Evolutionary conservation across 305 asterid species (phyloP).

Genomic region (Ruellia speciosa): DNA sequence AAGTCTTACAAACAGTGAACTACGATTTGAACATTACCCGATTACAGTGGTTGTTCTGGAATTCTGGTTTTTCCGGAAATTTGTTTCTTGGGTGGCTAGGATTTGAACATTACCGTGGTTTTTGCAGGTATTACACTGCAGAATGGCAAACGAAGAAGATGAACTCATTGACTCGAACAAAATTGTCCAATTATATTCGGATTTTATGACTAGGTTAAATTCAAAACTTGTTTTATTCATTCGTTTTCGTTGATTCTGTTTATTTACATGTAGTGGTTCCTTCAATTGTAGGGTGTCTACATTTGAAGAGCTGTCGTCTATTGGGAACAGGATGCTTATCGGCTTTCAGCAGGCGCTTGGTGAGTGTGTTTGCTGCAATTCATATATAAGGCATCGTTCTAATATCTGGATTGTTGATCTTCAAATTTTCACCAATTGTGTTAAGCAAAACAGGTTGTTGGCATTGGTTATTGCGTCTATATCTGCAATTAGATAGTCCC

Average conservation of each 20-base stretch:
- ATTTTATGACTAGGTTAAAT: constrained; percentile 59
- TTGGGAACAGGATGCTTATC: constrained; percentile 45
- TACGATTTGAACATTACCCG: no score
- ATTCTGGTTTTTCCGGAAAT: no score
- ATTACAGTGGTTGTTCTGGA: no score
- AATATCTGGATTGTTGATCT: constrained; percentile 14
- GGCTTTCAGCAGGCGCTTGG: constrained; percentile 73
- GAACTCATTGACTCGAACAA: constrained; percentile 21
- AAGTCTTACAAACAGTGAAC: no score
- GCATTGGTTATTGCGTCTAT: constrained; percentile 7
- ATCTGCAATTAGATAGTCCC: constrained; percentile 6
- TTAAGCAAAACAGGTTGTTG: constrained; percentile 1
- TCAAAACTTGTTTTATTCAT: constrained; percentile 1
- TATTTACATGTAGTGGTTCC: background rate
- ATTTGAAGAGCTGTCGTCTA: constrained; percentile 50
- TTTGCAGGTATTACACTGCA: no score
- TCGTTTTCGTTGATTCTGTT: background rate
- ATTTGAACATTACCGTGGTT: no score
- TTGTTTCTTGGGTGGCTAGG: no score
- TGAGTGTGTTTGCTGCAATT: constrained; percentile 22
- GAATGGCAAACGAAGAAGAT: constrained; percentile 37
- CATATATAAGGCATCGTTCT: constrained; percentile 1
- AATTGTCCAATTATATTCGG: constrained; percentile 35
- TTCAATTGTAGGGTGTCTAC: constrained; percentile 44
- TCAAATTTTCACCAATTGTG: constrained; percentile 1